Conservation (phyloP, 2,329 filamentous ascomycete species). For the Daldinia sp. region DNA sequence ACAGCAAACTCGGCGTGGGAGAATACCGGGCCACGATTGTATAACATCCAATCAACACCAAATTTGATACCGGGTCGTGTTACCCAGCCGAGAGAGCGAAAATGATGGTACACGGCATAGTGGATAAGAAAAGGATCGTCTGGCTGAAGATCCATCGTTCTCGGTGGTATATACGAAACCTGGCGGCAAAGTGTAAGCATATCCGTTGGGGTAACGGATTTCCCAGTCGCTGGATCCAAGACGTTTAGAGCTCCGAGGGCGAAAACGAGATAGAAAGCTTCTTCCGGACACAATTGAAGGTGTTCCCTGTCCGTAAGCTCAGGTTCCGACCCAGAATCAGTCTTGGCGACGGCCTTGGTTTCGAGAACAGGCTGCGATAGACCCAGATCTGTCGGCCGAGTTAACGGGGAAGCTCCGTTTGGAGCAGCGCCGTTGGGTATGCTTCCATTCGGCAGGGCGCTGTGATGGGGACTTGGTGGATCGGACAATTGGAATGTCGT, state of each 20-base stretch:
- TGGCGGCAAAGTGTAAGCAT: constrained; percentile 73
- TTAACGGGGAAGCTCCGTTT: constrained; percentile 23
- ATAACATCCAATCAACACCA: constrained; percentile 92
- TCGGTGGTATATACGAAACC: constrained; percentile 73
- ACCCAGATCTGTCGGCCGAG: constrained; percentile 20
- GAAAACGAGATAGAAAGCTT: constrained; percentile 90
- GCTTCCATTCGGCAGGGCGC: constrained; percentile 37
- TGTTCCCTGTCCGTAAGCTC: constrained; percentile 73
- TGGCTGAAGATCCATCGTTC: constrained; percentile 61
- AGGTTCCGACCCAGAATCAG: not conserved
- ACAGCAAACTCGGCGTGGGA: constrained; percentile 94
- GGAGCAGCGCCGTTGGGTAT: constrained; percentile 27
- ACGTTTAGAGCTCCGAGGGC: constrained; percentile 78
- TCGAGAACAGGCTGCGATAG: constrained; percentile 15
- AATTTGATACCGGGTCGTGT: constrained; percentile 94
- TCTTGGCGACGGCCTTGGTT: not conserved
- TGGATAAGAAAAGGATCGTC: constrained; percentile 87
- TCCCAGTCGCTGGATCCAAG: constrained; percentile 56
- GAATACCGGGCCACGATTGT: constrained; percentile 91
- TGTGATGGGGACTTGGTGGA: constrained; percentile 58
- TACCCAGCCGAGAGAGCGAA: constrained; percentile 94
- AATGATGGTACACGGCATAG: constrained; percentile 94
- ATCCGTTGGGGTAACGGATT: constrained; percentile 60
- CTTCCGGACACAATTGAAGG: constrained; percentile 88
- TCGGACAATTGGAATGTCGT: constrained; percentile 65